phyloP scores from a whole-genome alignment of 495 filamentous ascomycete genomes.

The Tuber brumale region DNA sequence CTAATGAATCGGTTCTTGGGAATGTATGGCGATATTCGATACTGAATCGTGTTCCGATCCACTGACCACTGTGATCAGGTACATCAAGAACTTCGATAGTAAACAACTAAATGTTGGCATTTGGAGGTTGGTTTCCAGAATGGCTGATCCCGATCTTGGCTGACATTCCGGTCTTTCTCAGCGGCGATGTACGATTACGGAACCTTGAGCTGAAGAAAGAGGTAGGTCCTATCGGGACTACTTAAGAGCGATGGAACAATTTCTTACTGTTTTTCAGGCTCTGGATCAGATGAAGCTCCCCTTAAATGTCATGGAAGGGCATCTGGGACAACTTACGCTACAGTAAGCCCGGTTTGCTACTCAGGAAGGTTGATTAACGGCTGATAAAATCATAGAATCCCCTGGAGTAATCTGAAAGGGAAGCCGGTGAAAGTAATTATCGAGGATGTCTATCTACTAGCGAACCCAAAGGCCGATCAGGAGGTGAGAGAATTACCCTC shows the following conservation, averaged over 20 bases:
- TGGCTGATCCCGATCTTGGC: neutral
- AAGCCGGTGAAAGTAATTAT: slow-evolving; percentile 91
- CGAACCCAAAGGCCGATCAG: slow-evolving; percentile 86
- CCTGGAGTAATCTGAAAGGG: slow-evolving; percentile 91
- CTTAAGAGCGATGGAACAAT: neutral
- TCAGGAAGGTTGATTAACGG: neutral
- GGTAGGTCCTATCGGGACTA: slow-evolving; percentile 12
- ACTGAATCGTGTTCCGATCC: neutral
- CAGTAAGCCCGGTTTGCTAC: slow-evolving; percentile 18
- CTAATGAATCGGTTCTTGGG: slow-evolving; percentile 97
- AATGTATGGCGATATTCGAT: slow-evolving; percentile 58
- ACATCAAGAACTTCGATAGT: slow-evolving; percentile 94
- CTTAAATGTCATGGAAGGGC: slow-evolving; percentile 91
- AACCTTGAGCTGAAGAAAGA: slow-evolving; percentile 88
- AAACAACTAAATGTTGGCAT: slow-evolving; percentile 95
- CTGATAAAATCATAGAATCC: slow-evolving; percentile 53
- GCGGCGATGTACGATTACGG: slow-evolving; percentile 86
- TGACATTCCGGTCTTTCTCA: slow-evolving; percentile 9
- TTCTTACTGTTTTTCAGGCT: slow-evolving; percentile 47
- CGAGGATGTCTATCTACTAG: slow-evolving; percentile 91
- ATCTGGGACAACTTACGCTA: slow-evolving; percentile 81
- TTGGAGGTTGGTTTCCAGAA: slow-evolving; percentile 53
- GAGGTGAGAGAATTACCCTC: slow-evolving; percentile 44
- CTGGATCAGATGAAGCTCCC: slow-evolving; percentile 93
- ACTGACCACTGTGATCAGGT: slow-evolving; percentile 25